Conservation (phyloP, 139 green algal genomes). For the Limnomonas spitsbergensis region DNA sequence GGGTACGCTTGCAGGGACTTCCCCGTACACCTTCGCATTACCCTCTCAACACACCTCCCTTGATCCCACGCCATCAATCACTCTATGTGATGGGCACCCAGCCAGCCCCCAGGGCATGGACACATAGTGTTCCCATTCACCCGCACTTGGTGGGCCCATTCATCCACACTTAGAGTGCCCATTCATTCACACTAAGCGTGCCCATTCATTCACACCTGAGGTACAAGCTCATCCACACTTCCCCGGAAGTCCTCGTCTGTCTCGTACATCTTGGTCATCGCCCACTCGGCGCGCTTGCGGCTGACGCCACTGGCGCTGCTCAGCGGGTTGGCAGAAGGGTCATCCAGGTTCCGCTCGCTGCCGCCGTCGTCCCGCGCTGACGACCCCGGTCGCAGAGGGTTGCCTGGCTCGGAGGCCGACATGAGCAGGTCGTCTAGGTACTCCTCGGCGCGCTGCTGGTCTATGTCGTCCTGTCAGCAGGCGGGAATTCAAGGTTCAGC, state of each 20-base stretch:
- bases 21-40: too few relatives aligned
- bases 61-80: too few relatives aligned
- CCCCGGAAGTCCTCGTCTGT: constrained; percentile 4
- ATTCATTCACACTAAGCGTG: too few relatives aligned
- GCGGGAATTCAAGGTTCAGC: too few relatives aligned
- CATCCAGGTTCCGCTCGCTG: background rate
- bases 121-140: too few relatives aligned
- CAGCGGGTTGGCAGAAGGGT: background rate
- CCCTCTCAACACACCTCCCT: too few relatives aligned
- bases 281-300: constrained; percentile 2
- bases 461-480: background rate
- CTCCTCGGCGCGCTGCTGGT: constrained; percentile 8
- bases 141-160: too few relatives aligned
- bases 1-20: too few relatives aligned
- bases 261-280: constrained; percentile 14
- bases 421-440: constrained; percentile 11
- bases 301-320: background rate
- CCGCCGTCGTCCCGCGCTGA: too few relatives aligned
- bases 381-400: background rate
- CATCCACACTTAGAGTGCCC: too few relatives aligned
- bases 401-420: background rate
- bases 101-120: too few relatives aligned
- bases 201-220: background rate
- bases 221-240: background rate
- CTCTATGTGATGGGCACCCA: too few relatives aligned